These are phyloP conservation scores for Hysterangium stoloniferum DNA, from an alignment of 768 basidiomycete species.

Conservation along the genomic window DNA sequence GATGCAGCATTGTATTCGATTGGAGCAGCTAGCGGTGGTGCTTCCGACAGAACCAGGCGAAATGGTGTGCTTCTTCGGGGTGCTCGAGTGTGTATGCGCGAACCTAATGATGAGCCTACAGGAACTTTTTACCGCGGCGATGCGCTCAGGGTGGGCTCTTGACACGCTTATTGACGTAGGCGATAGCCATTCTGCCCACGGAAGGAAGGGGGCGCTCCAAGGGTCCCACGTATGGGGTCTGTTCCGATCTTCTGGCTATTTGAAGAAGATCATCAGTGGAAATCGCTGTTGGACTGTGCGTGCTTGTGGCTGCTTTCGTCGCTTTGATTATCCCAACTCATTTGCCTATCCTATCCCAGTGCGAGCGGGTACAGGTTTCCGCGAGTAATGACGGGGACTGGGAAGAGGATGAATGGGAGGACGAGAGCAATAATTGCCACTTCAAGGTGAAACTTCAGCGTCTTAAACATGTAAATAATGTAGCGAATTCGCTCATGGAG, in stretches of 20 bases:
- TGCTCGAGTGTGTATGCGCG: not conserved
- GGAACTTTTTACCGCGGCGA: slow-evolving; percentile 28
- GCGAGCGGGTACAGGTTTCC: too few relatives aligned
- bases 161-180: slow-evolving; percentile 38
- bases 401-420: too few relatives aligned
- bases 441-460: too few relatives aligned
- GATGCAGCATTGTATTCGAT: slow-evolving; percentile 32
- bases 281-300: slow-evolving; percentile 50
- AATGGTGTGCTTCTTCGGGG: not conserved
- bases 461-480: too few relatives aligned
- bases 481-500: too few relatives aligned
- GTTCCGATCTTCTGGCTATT: slow-evolving; percentile 31
- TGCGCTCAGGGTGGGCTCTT: slow-evolving; percentile 31
- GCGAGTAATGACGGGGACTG: too few relatives aligned
- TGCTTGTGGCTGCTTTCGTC: too few relatives aligned
- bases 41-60: slow-evolving; percentile 45
- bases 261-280: slow-evolving; percentile 42
- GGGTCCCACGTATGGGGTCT: slow-evolving; percentile 32
- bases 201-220: slow-evolving; percentile 31
- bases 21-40: slow-evolving; percentile 44
- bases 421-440: too few relatives aligned
- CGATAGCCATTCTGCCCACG: slow-evolving; percentile 35
- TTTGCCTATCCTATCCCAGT: too few relatives aligned
- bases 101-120: slow-evolving; percentile 17
- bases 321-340: too few relatives aligned